Evolutionary conservation across 306 rosid species (phyloP), one percentile per base, ranked within the genome.

Genomic region (Acmispon strigosus): DNA sequence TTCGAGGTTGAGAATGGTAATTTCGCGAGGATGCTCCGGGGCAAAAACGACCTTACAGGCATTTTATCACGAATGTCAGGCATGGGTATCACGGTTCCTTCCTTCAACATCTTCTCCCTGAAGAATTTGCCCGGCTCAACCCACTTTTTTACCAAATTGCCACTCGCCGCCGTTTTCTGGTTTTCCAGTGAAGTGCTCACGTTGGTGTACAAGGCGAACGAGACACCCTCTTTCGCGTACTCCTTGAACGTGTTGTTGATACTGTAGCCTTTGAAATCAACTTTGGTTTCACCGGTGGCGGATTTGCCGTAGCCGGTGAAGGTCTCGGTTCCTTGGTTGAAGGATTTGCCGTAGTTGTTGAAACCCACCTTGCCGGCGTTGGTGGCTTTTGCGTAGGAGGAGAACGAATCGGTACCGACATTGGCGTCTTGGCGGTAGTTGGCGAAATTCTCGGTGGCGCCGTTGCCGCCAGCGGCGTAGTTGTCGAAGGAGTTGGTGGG

Each of bases 41-140:
- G 99, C 34, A 95, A 60, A 81, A 95, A 95, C 32, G 97, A 91
- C 91, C 99, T 91, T 80, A 79, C 36, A 0, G 99, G 99, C 95
- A 91, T 87, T 84, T 84, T 95, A 82, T 95, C 99, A 8, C 59
- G 79, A 15, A 95, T 76, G 73, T 95, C 97, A 11, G 99, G 99
- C 87, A 95, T 86, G 0, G 90, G 89, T 91, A 89, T 84, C 55
- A 95, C 91, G 2, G 59, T 73, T 10, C 99, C 93, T 64, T 89
- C 72, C 74, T 83, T 91, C 70, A 95, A 5, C 92, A 79, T 84
- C 47, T 91, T 81, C 56, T 95, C 96, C 0, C 97, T 61, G 42
- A 95, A 95, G 80, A 95, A 95, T 69, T 95, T 95, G 7, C 99
- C 99, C 57, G 96, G 91, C 34, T 95, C 97, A 1, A 91, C 96